A percentile compares a stretch with the other conserved stretches of the same genome.
phyloP scores from a whole-genome alignment of 305 asterid genomes.

The Solanum hybrid region DNA sequence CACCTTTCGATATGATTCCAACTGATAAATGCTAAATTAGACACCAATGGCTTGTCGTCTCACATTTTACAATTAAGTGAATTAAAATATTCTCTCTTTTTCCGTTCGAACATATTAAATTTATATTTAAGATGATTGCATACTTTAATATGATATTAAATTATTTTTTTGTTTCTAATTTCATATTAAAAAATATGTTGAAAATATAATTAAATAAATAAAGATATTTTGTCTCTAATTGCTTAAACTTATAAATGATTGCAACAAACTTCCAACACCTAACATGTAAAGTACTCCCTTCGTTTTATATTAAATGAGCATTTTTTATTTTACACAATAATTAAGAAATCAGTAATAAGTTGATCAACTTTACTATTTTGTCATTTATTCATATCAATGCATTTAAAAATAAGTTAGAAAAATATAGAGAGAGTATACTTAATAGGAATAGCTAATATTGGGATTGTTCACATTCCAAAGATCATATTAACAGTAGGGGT shows the following conservation, averaged over 20 bases:
- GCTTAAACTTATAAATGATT: background rate
- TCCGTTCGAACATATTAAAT: background rate
- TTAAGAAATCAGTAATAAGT: no score
- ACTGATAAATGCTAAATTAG: background rate
- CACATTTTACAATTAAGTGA: background rate
- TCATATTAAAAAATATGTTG: background rate
- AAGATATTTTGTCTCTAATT: background rate
- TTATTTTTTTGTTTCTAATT: background rate
- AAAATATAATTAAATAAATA: background rate
- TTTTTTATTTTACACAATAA: no score
- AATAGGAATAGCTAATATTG: background rate
- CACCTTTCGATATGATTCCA: background rate
- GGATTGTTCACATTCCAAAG: background rate
- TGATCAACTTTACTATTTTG: no score
- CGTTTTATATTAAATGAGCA: no score
- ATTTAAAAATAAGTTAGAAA: background rate
- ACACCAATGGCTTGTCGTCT: background rate
- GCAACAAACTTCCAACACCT: background rate
- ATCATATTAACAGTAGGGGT: fast-evolving
- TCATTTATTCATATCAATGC: no score
- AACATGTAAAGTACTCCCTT: background rate
- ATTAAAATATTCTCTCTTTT: background rate
- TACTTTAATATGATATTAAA: background rate
- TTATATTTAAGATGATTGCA: background rate
- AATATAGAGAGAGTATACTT: background rate